These are phyloP conservation scores for Globisporangium cylindrosporum DNA, from an alignment of 352 stramenopile genomes.

Conservation along the genomic window DNA sequence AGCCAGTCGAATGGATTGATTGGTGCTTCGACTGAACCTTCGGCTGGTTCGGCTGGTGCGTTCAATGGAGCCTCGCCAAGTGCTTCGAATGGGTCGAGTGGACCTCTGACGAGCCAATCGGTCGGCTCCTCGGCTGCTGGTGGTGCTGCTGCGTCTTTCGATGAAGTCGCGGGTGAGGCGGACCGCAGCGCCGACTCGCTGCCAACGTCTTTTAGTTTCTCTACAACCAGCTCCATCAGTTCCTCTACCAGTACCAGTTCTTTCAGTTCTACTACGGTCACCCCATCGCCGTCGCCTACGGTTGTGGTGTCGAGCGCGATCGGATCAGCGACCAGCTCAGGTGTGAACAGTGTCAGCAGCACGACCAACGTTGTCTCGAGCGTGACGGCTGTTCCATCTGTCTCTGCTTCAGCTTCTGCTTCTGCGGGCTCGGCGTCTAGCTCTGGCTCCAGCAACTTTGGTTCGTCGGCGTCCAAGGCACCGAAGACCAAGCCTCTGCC, in stretches of 20 bases:
- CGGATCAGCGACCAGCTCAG: background rate
- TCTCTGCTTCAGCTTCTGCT: background rate
- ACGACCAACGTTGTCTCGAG: background rate
- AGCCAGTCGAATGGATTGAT: background rate
- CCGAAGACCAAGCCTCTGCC: background rate
- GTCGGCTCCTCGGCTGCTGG: background rate
- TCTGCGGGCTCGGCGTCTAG: background rate
- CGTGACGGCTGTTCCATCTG: background rate
- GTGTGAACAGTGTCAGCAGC: background rate
- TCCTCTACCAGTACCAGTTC: background rate
- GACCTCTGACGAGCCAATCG: background rate
- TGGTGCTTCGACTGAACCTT: background rate
- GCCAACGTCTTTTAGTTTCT: background rate
- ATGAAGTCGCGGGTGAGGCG: conserved; percentile 8
- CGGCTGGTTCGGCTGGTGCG: background rate
- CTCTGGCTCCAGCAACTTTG: background rate
- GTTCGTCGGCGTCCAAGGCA: conserved; percentile 7
- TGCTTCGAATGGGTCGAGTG: background rate
- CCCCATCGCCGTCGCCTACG: background rate
- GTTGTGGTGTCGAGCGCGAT: conserved; percentile 5
- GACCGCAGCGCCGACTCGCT: conserved; percentile 3
- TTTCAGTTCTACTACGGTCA: background rate
- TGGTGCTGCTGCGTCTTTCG: background rate
- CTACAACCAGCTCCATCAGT: background rate
- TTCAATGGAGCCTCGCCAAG: background rate